These are phyloP conservation scores for Cladophialophora bantiana DNA, from an alignment of 2,329 filamentous ascomycete species.

Conservation along the genomic window DNA sequence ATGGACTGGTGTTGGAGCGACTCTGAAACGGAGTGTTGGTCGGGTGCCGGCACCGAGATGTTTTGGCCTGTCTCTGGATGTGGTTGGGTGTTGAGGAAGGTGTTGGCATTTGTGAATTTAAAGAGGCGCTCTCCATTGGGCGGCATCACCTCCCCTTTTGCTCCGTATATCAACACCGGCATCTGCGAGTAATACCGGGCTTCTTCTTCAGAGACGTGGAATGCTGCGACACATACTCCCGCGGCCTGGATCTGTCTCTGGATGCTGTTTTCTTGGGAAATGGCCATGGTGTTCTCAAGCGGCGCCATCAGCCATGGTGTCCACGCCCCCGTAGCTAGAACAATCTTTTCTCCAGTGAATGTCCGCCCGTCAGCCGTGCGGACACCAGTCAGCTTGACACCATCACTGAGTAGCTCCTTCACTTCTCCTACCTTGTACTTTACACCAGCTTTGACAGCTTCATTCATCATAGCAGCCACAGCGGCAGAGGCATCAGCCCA, in stretches of 20 bases:
- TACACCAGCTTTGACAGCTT: constrained; percentile 55
- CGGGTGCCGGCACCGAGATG: constrained; percentile 59
- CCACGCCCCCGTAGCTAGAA: constrained; percentile 65
- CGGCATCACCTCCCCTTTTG: constrained; percentile 56
- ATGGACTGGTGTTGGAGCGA: constrained; percentile 54
- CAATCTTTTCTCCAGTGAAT: constrained; percentile 60
- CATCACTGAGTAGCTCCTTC: constrained; percentile 51
- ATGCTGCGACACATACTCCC: constrained; percentile 66
- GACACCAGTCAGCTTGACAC: constrained; percentile 54
- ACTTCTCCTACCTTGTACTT: constrained; percentile 55
- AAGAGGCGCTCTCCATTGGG: constrained; percentile 59
- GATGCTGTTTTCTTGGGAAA: constrained; percentile 57
- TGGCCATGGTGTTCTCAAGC: constrained; percentile 52
- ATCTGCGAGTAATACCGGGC: constrained; percentile 57
- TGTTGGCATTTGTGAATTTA: constrained; percentile 68
- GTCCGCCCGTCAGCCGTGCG: constrained; percentile 55
- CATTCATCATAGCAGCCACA: constrained; percentile 53
- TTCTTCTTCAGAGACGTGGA: constrained; percentile 60
- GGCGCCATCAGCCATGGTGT: constrained; percentile 63
- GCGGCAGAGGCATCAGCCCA: constrained; percentile 62
- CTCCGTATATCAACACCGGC: constrained; percentile 62
- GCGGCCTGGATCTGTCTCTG: constrained; percentile 65
- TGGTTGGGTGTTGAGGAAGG: constrained; percentile 62
- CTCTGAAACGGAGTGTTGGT: constrained; percentile 53
- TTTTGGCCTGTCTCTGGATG: constrained; percentile 57